Base-by-base conservation (phyloP, 2,329 filamentous ascomycete genomes). In the Coniella vitis region DNA sequence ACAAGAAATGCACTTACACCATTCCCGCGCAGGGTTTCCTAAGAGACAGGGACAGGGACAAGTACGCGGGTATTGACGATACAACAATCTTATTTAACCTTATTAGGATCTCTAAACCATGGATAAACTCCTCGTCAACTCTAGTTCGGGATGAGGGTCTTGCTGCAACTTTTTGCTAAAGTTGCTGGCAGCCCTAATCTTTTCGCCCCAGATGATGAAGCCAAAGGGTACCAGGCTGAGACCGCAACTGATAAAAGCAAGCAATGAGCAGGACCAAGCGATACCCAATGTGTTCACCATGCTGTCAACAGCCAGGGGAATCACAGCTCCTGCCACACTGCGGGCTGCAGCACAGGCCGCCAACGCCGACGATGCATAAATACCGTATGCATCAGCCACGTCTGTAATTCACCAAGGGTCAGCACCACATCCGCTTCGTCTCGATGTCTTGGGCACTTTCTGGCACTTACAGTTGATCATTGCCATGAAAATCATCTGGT, bases 201-300 rank as follows among this genome's bases (percentile, higher is more conserved):
- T 61, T 4, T 68, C 66, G 0, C 57, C 60, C 56, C 68, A 75
- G 47, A 61, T 64, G 25, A 78, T 61, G 52, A 78, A 78, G 4
- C 68, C 64, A 58, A 77, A 76, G 2, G 75, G 75, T 38, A 78
- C 71, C 2, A 70, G 55, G 31, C 69, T 70, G 60, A 78, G 61
- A 2, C 58, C 63, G 4, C 73, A 52, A 45, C 68, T 71, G 47
- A 76, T 60, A 22, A 74, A 71, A 0, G 72, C 75, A 17, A 78
- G 56, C 38, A 77, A 45, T 42, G 67, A 72, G 35, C 73, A 75
- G 2, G 73, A 73, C 61, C 61, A 61, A 1, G 55, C 55, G 7
- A 65, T 57, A 0, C 60, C 61, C 22, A 65, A 42, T 5, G 49
- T 52, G 0, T 49, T 48, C 5, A 64, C 40, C 60, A 62, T 60